Evolutionary conservation across 805 yeast genomes (phyloP).

Genomic region (Pichia phayaonensis): DNA sequence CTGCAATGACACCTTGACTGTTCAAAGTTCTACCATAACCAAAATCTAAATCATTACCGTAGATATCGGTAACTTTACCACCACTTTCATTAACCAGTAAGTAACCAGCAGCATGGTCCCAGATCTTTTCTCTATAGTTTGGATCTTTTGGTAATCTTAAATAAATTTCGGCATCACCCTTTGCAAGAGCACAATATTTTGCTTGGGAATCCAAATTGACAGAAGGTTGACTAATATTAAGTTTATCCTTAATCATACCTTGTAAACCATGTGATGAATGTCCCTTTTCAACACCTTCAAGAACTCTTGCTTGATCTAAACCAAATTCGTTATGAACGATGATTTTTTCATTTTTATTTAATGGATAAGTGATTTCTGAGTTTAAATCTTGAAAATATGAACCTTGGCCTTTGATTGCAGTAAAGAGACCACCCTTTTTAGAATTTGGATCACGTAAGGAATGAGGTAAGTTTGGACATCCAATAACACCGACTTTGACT

Average conservation of each 20-base stretch:
- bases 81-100: constrained; percentile 84
- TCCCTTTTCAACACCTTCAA: constrained; percentile 92
- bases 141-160: constrained; percentile 76
- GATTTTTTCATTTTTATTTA: constrained; percentile 31
- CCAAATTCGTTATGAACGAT: constrained; percentile 42
- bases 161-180: constrained; percentile 90
- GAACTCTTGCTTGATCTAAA: constrained; percentile 51
- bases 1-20: constrained; percentile 93
- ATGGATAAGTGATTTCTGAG: constrained; percentile 32
- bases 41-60: constrained; percentile 68
- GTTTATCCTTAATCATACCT: constrained; percentile 53
- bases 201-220: constrained; percentile 93
- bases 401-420: constrained; percentile 63
- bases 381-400: constrained; percentile 46
- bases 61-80: constrained; percentile 80
- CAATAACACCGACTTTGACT: constrained; percentile 86
- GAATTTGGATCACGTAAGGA: constrained; percentile 31
- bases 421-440: constrained; percentile 64
- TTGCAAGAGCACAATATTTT: constrained; percentile 84
- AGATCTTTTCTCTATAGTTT: constrained; percentile 82
- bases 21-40: constrained; percentile 75
- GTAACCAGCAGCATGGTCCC: constrained; percentile 99
- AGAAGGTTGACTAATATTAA: constrained; percentile 51
- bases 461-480: constrained; percentile 85
- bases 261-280: constrained; percentile 92